Base-by-base conservation (phyloP, 352 stramenopile species). In the Globisporangium barbulae region DNA sequence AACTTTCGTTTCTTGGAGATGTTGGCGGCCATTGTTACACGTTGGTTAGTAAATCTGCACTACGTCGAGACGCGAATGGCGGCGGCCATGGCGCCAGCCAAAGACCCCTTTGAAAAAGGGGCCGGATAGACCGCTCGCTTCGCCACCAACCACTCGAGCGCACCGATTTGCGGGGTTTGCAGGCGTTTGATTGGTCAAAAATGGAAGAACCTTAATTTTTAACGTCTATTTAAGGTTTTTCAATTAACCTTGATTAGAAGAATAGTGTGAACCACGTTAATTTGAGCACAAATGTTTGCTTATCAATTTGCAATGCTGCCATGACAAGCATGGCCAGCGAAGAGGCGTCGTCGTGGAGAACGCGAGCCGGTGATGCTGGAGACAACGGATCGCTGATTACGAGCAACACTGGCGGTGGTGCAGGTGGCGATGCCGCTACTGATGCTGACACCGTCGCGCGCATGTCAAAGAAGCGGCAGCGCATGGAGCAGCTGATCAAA, bases 1-100 rank as follows among this genome's bases (percentile, higher is more conserved):
- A 99, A 99, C 89, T 99, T 99, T 74, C 96, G 93, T 90, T 99
- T 99, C 92, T 98, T 98, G 55, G 94, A 99, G 77, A 99, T 99
- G 73, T 94, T 96, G 67, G 79, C 72, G 68, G 90, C 88, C 89
- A 96, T 96, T 67, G 35, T 76, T 63, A 67, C 74, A 68, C 39
- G 42, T 71, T 53, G 54, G 53, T 63, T 61, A 30, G 31, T 64
- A 65, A 53, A 52, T 69, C 55, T 60, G 61, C 53, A 55, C 50
- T 64, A 61, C 44, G 21, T 17, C 9, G 54, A 39, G 54, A 50
- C 35, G 25, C 22, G 13, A 49, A 35, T 37, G 25, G 21, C 22
- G 53, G 60, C 49, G 25, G n/a, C 52, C 39, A 5, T 9, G 13
- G n/a, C 8, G 13, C 33, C n/a, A 49, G 42, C n/a, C 25, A 9